A percentile compares a stretch with the other conserved stretches of the same genome.
phyloP scores from a whole-genome alignment of 2,329 filamentous ascomycete species.

The Diaporthe citri region DNA sequence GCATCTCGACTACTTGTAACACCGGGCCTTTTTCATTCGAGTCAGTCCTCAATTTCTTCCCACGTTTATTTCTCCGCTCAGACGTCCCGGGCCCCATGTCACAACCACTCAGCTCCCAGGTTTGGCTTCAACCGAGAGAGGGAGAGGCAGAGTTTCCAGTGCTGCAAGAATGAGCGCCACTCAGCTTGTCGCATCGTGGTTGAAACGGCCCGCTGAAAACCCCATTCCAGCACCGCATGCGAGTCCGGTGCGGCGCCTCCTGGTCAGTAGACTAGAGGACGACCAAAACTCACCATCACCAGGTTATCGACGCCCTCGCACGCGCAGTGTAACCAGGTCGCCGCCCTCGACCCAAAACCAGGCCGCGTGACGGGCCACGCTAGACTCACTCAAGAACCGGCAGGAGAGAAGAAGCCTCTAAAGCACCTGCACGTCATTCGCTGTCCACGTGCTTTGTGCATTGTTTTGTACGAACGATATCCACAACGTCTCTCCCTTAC shows the following conservation, averaged over 20 bases:
- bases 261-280: neutral
- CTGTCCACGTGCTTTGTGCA: conserved; percentile 37
- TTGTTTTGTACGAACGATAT: conserved; percentile 24
- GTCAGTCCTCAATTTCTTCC: conserved; percentile 12
- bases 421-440: conserved; percentile 33
- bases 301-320: neutral
- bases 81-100: neutral
- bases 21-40: conserved; percentile 16
- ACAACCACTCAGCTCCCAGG: neutral
- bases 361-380: conserved; percentile 28
- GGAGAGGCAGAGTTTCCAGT: conserved; percentile 9
- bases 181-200: neutral
- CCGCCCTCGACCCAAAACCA: neutral
- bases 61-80: neutral
- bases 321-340: conserved; percentile 23
- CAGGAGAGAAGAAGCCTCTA: conserved; percentile 1
- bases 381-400: conserved; percentile 11
- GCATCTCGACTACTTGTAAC: conserved; percentile 16
- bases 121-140: conserved; percentile 7
- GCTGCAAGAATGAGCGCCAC: neutral
- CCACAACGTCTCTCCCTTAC: conserved; percentile 25
- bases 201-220: neutral
- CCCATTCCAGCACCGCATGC: neutral
- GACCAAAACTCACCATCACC: neutral
- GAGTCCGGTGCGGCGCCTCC: neutral